Percentiles rank a stretch among this genome's conserved stretches.
Conservation (phyloP, 345 rosid species). For the Gossypium mustelinum region DNA sequence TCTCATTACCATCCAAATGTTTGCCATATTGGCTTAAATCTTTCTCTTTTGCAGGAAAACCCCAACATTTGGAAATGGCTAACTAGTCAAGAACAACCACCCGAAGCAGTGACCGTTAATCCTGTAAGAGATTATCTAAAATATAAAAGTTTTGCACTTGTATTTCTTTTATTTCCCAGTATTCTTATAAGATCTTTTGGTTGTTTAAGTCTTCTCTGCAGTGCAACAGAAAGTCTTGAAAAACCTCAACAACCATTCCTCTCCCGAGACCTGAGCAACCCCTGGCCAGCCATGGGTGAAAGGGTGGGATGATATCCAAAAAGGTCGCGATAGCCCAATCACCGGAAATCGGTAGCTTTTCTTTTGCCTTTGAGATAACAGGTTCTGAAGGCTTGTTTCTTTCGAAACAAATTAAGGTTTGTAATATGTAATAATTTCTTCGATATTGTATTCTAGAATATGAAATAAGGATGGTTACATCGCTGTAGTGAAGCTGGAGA, state of each 20-base stretch:
- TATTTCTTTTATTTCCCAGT: neutral
- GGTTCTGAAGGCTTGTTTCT: neutral
- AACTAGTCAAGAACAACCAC: conserved; percentile 80
- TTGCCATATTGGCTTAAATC: neutral
- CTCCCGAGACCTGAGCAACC: conserved; percentile 52
- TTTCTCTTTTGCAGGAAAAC: conserved; percentile 58
- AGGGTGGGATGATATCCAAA: conserved; percentile 76
- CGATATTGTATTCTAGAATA: neutral
- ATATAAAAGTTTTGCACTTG: neutral
- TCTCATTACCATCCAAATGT: neutral
- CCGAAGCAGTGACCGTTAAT: conserved; percentile 58
- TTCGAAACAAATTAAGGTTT: neutral
- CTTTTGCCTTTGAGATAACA: too few relatives aligned
- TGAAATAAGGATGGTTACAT: neutral
- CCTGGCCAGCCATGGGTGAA: conserved; percentile 72
- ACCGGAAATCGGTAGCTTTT: conserved; percentile 57
- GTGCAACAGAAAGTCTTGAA: conserved; percentile 57
- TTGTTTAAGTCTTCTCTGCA: conserved; percentile 62
- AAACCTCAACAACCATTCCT: conserved; percentile 49
- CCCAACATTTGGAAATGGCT: conserved; percentile 98
- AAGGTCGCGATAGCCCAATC: conserved; percentile 39
- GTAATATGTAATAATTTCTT: conserved; percentile 1
- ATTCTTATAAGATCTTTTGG: conserved; percentile 1
- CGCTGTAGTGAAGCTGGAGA: neutral
- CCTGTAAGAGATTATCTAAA: conserved; percentile 44